Evolutionary conservation across 805 yeast genomes (phyloP), one percentile per base, ranked within the genome.

Genomic region (Sugiyamaella floridensis): DNA sequence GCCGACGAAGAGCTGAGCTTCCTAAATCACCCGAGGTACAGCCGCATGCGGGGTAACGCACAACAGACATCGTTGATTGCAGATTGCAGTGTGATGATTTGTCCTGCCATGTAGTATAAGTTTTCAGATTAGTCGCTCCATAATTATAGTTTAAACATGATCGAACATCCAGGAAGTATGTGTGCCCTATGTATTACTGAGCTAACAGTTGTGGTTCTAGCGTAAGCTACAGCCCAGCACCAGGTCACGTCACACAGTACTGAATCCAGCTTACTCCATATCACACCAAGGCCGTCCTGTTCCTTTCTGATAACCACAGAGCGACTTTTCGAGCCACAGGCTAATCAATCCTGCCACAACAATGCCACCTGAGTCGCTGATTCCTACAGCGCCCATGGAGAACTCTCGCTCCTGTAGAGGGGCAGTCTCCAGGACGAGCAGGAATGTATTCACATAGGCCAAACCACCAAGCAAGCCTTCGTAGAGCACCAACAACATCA

Each of bases 381-480:
- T 78, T 0, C 93, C 86, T 1, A 86, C 92, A 4, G 90, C 79
- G 2, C 95, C 96, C 72, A 89, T 74, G 0, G 89, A 81, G 67
- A 89, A 84, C 69, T 87, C 90, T 55, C 92, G 72, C 61, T 85
- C 78, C 12, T 71, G 55, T 49, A 74, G 53, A 0, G 74, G 65
- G 1, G 77, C 71, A 0, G 77, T 70, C 54, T 88, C 95, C 40
- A 85, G 76, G 0, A 90, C 90, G 14, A 80, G 73, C 74, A 85
- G 73, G 63, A 87, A 92, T 0, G 97, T 90, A 64, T 92, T 90
- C 50, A 89, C 93, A 65, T 92, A 92, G 15, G 92, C 81, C 1
- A 86, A 79, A 0, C 99, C 98, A 1, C 98, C 99, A 10, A 92
- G 73, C 18, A 93, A 74, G 0, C 98, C 77, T 65, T 92, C 98